Evolutionary conservation across 2,329 filamentous ascomycete species (phyloP), one percentile per base, ranked within the genome.

Genomic region (Alternaria sp.): DNA sequence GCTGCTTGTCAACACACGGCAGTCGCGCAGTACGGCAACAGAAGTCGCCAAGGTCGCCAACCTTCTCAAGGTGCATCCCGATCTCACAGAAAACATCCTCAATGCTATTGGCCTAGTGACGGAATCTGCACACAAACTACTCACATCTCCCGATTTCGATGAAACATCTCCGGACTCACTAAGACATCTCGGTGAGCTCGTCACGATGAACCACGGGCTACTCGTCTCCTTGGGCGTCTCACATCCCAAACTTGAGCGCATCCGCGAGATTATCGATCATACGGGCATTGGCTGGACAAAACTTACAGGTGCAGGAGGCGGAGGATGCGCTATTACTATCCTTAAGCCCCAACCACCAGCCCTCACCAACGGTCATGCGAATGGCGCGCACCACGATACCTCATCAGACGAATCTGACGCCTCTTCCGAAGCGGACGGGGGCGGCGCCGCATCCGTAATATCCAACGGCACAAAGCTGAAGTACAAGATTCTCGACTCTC

Each of bases 241-340:
- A 2, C 96, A 99, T 79, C 96, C 96, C 1, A 90, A 93, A 50
- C 86, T 99, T 25, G 96, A 99, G 81, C 89, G 95, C 30, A 90
- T 99, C 71, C 89, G 96, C 66, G 95, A 97, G 81, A 84, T 99
- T 46, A 81, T 81, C 52, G 95, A 99, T 70, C 89, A 96, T 71
- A 88, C 93, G 60, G 91, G 91, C 44, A 91, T 97, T 59, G 96
- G 96, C 28, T 99, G 94, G 94, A 97, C 96, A 12, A 99, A 99
- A 80, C 86, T 99, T 61, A 99, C 96, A 0, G 96, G 96, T 32
- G 96, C 96, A 1, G 96, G 96, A 21, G 96, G 96, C 12, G 96
- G 96, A 60, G 96, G 96, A 3, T 98, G 96, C 80, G 95, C 94
- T 4, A 98, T 99, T 70, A 96, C 95, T 0, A 84, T 99, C 5